phyloP scores from a whole-genome alignment of 1,284 basidiomycete genomes.

The Malassezia caprae region DNA sequence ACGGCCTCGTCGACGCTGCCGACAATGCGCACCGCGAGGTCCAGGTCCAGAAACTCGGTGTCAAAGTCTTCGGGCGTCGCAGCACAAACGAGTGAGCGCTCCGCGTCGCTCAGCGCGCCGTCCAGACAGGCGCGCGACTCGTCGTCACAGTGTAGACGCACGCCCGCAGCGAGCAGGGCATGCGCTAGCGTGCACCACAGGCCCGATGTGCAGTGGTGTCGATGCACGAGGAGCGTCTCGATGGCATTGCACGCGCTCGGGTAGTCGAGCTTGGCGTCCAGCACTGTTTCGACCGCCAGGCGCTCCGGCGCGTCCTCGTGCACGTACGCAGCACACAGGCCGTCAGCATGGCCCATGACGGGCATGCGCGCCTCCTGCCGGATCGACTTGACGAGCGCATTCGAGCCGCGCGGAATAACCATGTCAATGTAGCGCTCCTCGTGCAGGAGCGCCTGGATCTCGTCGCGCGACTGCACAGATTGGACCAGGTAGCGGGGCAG shows the following conservation, averaged over 20 bases:
- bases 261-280: conserved; percentile 94
- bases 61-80: conserved; percentile 58
- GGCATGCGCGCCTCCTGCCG: conserved; percentile 84
- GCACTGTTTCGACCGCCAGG: conserved; percentile 68
- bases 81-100: conserved; percentile 46
- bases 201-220: conserved; percentile 43
- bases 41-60: conserved; percentile 63
- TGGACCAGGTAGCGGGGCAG: conserved; percentile 77
- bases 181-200: conserved; percentile 71
- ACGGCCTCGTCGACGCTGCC: conserved; percentile 66
- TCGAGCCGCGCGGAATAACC: conserved; percentile 91
- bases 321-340: conserved; percentile 77
- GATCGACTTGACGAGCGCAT: conserved; percentile 75
- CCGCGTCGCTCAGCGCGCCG: not conserved
- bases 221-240: conserved; percentile 81
- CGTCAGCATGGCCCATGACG: conserved; percentile 98
- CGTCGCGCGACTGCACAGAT: conserved; percentile 79
- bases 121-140: conserved; percentile 16
- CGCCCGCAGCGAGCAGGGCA: conserved; percentile 60
- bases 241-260: conserved; percentile 90
- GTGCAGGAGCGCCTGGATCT: conserved; percentile 73
- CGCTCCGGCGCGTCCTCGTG: conserved; percentile 68
- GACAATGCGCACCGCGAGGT: conserved; percentile 62
- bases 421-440: conserved; percentile 89
- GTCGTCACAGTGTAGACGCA: conserved; percentile 70